phyloP scores from a whole-genome alignment of 1,284 basidiomycete genomes.

The Bondarzewia mesenterica region DNA sequence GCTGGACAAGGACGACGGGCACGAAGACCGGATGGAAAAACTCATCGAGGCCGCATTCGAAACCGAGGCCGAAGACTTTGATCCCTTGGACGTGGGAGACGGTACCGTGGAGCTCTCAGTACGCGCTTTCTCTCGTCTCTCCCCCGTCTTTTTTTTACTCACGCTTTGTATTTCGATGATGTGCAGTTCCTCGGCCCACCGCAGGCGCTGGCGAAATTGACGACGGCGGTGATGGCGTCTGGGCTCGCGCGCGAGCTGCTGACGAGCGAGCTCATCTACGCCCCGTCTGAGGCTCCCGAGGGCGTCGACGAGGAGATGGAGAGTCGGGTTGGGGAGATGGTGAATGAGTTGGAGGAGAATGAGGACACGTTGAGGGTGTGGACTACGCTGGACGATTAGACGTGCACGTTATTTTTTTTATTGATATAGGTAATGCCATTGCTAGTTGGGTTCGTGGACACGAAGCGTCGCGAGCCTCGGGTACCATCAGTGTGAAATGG shows the following conservation, averaged over 20 bases:
- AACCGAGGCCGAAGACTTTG: conserved; percentile 51
- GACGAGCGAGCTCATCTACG: conserved; percentile 50
- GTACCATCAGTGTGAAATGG: too few species aligned
- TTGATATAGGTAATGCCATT: too few species aligned
- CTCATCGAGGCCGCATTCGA: conserved; percentile 43
- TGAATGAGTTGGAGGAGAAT: conserved; percentile 50
- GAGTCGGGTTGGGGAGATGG: conserved; percentile 34
- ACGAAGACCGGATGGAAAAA: conserved; percentile 34
- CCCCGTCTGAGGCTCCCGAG: conserved; percentile 33
- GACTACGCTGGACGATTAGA: too few species aligned
- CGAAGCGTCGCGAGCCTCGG: too few species aligned
- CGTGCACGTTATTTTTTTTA: too few species aligned
- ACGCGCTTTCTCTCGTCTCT: conserved; percentile 14
- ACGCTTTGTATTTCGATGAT: too few species aligned
- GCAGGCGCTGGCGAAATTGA: conserved; percentile 36
- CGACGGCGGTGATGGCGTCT: conserved; percentile 30
- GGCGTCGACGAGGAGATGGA: conserved; percentile 32
- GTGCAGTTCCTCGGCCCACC: conserved; percentile 46
- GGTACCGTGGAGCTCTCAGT: conserved; percentile 37
- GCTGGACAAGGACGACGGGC: conserved; percentile 36
- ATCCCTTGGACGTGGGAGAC: conserved; percentile 23
- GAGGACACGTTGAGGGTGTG: conserved; percentile 58
- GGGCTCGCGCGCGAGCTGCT: conserved; percentile 33
- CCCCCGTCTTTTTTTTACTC: background rate
- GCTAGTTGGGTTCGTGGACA: too few species aligned